Base-by-base conservation (phyloP, 306 rosid genomes). In the Casuarina equisetifolia region DNA sequence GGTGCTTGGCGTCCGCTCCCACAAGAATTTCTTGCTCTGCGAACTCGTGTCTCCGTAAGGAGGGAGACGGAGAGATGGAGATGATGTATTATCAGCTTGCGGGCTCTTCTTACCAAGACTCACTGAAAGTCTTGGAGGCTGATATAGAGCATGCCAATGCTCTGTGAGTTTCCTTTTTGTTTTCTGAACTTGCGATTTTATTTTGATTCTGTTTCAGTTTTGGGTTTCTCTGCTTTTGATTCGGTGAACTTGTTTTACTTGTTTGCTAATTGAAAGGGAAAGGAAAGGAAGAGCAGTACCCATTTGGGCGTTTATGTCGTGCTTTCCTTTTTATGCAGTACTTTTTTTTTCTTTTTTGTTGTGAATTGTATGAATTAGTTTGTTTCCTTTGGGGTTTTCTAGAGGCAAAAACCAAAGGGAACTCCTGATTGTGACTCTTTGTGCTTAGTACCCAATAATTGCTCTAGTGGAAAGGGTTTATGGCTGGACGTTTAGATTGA, bases 101-200 rank as follows among this genome's bases (percentile, higher is more conserved):
- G 11, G 79, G 95, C 70, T 82, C 91, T 58, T 91, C 98, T 74
- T 89, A 78, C 63, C 92, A 87, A 70, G 98, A 95, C 79, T 90
- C 93, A 8, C 76, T 96, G 79, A 81, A 89, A 85, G 85, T 83
- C 16, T 85, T 96, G 25, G 98, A 96, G 73, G 98, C 93, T 82
- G 99, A 96, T 86, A 89, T 96, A 44, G 96, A 89, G 66, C 92
- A 91, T 76, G 99, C 99, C 16, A 96, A 96, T 90, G 80, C 96
- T 84, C 80, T 96, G 99, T 96, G 59, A 89, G 94, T 87, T 84
- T 42, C 17, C 1, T n/a, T 32, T 76, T 9, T 0, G 35, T 76
- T 38, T n/a, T 15, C 76, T 73, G n/a, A 20, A 55, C 9, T 38
- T 40, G 52, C 2, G 4, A 35, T 51, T 20, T 25, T 51, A 12